A percentile compares a stretch with the other conserved stretches of the same genome.
These are phyloP conservation scores for Alternaria triticimaculans DNA, from an alignment of 2,329 filamentous ascomycete genomes.

Conservation along the genomic window DNA sequence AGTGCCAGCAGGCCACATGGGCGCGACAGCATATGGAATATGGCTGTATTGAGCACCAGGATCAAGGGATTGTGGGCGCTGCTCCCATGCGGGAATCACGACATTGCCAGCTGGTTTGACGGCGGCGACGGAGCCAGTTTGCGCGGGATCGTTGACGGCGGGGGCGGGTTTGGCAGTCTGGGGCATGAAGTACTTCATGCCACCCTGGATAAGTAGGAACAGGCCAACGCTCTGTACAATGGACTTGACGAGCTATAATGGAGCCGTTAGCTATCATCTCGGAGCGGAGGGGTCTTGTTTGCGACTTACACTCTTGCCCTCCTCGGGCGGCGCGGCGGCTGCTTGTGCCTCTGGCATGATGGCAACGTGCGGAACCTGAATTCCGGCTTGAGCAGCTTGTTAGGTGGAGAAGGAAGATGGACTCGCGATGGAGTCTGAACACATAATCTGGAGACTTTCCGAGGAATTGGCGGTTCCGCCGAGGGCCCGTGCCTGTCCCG, in stretches of 20 bases:
- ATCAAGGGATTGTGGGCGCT: conserved; percentile 55
- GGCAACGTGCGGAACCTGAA: conserved; percentile 16
- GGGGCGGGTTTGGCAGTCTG: conserved; percentile 16
- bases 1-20: conserved; percentile 85
- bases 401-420: conserved; percentile 1
- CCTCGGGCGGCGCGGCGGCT: conserved; percentile 19
- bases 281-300: neutral
- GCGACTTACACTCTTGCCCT: conserved; percentile 36
- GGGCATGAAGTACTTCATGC: conserved; percentile 63
- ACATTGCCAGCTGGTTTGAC: conserved; percentile 33
- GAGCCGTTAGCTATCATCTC: conserved; percentile 21
- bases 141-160: conserved; percentile 25
- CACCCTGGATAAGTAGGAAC: conserved; percentile 65
- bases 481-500: conserved; percentile 5
- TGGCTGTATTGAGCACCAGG: conserved; percentile 64
- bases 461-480: conserved; percentile 11
- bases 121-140: conserved; percentile 23
- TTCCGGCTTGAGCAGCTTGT: conserved; percentile 16
- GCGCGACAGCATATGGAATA: conserved; percentile 75
- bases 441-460: conserved; percentile 3
- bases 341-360: conserved; percentile 41
- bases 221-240: conserved; percentile 64
- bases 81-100: conserved; percentile 45
- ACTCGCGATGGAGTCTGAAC: conserved; percentile 13
- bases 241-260: conserved; percentile 43